Conservation (phyloP, 78 protist genomes). For the Diacronema lutheri region DNA sequence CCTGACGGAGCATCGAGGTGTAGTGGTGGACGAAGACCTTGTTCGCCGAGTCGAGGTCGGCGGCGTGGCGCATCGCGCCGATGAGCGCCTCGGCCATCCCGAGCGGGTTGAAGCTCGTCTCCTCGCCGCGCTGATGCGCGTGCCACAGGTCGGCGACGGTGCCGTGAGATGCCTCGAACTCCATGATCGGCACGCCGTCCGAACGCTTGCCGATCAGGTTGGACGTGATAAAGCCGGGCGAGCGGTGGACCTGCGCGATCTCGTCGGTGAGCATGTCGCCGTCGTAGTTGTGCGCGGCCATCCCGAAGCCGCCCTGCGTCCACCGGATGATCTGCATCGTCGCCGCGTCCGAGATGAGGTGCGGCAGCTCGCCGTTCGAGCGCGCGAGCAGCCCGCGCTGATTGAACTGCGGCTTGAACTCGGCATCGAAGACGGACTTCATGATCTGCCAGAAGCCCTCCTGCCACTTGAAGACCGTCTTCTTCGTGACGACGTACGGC, state of each 20-base stretch:
- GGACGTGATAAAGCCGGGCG: constrained; percentile 59
- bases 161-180: constrained; percentile 65
- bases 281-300: constrained; percentile 69
- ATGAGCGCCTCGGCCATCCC: constrained; percentile 48
- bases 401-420: background rate
- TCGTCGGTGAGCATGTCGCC: constrained; percentile 69
- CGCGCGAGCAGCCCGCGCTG: background rate
- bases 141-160: constrained; percentile 37
- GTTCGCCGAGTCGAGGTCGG: background rate
- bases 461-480: constrained; percentile 65
- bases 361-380: constrained; percentile 51
- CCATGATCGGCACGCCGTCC: constrained; percentile 51
- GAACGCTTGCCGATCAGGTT: constrained; percentile 47
- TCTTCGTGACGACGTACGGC: constrained; percentile 63
- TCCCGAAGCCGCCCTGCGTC: constrained; percentile 58
- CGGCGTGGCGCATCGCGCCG: constrained; percentile 50
- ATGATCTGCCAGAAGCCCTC: constrained; percentile 51
- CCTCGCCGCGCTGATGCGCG: constrained; percentile 31
- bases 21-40: too few relatives aligned
- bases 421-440: constrained; percentile 39
- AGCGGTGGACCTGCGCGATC: constrained; percentile 48
- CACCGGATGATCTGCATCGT: constrained; percentile 64
- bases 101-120: constrained; percentile 57
- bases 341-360: constrained; percentile 59
- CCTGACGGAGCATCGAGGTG: background rate